Conservation (phyloP, 352 stramenopile genomes). For the Globisporangium perplexum region DNA sequence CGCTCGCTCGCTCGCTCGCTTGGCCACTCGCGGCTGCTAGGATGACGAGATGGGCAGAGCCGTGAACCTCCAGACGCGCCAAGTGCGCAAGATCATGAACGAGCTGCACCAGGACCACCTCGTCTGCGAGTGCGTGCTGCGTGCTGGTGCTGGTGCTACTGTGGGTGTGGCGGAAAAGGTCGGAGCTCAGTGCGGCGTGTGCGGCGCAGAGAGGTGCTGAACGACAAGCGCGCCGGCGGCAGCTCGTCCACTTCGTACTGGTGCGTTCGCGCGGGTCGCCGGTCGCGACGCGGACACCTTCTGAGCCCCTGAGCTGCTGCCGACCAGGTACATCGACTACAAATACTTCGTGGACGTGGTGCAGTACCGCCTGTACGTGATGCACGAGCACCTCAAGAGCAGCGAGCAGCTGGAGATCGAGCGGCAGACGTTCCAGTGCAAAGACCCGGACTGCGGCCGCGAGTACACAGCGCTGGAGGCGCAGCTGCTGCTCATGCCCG, state of each 20-base stretch:
- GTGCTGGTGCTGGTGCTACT: neutral
- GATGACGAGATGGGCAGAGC: slow-evolving; percentile 86
- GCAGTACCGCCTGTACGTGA: slow-evolving; percentile 84
- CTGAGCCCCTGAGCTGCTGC: neutral
- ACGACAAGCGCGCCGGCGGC: slow-evolving; percentile 80
- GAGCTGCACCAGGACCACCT: slow-evolving; percentile 83
- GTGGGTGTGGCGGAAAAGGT: neutral
- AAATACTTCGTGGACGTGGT: slow-evolving; percentile 90
- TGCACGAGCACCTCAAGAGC: slow-evolving; percentile 84
- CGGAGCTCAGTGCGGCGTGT: neutral
- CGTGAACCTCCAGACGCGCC: slow-evolving; percentile 83
- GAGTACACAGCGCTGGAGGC: slow-evolving; percentile 86
- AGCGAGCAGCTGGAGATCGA: slow-evolving; percentile 85
- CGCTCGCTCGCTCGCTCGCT: neutral
- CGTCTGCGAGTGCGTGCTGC: slow-evolving; percentile 65
- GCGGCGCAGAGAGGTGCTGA: slow-evolving; percentile 65
- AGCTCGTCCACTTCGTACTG: slow-evolving; percentile 87
- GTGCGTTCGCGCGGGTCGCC: slow-evolving; percentile 19
- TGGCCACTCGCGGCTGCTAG: slow-evolving; percentile 16
- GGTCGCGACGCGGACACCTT: too few species aligned
- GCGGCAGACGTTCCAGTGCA: slow-evolving; percentile 83
- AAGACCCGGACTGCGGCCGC: slow-evolving; percentile 74
- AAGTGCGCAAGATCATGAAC: slow-evolving; percentile 88
- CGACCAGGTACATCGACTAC: slow-evolving; percentile 84
- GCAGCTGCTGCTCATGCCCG: slow-evolving; percentile 75